Percentiles rank a stretch among this genome's conserved stretches.
phyloP scores from a whole-genome alignment of 805 yeast species.

The Henningerozyma blattae region DNA sequence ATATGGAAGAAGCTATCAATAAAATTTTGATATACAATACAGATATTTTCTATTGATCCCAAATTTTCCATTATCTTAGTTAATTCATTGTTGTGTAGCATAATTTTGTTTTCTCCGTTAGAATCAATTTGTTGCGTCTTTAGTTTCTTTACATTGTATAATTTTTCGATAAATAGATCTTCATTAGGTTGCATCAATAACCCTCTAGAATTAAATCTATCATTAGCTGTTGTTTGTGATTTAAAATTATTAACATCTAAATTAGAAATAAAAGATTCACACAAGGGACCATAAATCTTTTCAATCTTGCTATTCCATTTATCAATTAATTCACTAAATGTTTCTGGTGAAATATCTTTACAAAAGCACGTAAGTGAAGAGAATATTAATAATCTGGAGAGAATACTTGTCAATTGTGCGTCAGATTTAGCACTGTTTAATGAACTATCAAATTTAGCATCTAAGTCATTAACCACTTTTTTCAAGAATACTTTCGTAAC shows the following conservation, averaged over 20 bases:
- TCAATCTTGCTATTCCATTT: slow-evolving; percentile 29
- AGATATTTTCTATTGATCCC: slow-evolving; percentile 15
- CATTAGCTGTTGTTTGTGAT: neutral
- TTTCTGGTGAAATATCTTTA: slow-evolving; percentile 40
- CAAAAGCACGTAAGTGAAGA: slow-evolving; percentile 44
- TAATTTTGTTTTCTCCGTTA: too few relatives aligned
- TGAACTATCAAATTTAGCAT: slow-evolving; percentile 29
- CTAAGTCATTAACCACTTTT: slow-evolving; percentile 34
- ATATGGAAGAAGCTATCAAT: slow-evolving; percentile 34
- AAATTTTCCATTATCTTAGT: slow-evolving; percentile 7
- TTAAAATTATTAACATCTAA: neutral
- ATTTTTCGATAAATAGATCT: slow-evolving; percentile 7
- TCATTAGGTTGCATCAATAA: slow-evolving; percentile 2
- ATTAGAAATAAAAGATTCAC: slow-evolving; percentile 3
- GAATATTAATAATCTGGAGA: slow-evolving; percentile 32
- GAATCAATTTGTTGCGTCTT: slow-evolving; percentile 6
- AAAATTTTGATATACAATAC: slow-evolving; percentile 37
- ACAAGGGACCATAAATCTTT: slow-evolving; percentile 24
- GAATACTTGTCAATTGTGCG: slow-evolving; percentile 19
- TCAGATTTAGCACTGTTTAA: slow-evolving; percentile 16
- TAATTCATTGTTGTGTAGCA: slow-evolving; percentile 3
- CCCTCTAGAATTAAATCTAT: too few relatives aligned
- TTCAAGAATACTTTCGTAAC: slow-evolving; percentile 40
- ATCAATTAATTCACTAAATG: slow-evolving; percentile 32
- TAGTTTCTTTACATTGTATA: slow-evolving; percentile 8